Evolutionary conservation across 495 filamentous ascomycete genomes (phyloP), one percentile per base, ranked within the genome.

Genomic region (Choiromyces venosus): DNA sequence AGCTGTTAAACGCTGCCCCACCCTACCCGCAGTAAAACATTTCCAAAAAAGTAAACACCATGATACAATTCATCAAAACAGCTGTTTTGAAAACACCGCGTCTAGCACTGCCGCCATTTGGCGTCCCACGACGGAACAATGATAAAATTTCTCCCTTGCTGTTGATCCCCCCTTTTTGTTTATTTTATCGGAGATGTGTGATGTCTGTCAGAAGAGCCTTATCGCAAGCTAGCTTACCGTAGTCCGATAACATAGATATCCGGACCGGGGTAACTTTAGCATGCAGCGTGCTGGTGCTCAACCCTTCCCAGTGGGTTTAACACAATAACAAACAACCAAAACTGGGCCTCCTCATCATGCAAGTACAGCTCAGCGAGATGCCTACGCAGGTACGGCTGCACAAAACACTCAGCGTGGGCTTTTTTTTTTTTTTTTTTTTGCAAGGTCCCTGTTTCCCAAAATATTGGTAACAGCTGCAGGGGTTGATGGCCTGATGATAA

Each of bases 261-360:
- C n/a, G 46, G 46, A 56, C 46, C n/a, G 46, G 46, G 29, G n/a
- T 29, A n/a, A n/a, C n/a, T n/a, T n/a, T n/a, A 56, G 46, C 46
- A 29, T 25, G 12, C n/a, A 10, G n/a, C 46, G n/a, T 2, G n/a
- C 46, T 16, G n/a, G n/a, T 14, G 10, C 46, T 56, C n/a, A 25
- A 29, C 46, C 46, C 14, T 52, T 25, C 52, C 52, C 25, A 33
- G 18, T 29, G 3, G 6, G 16, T 61, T 29, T 6, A 33, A 29
- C n/a, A 61, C 52, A 61, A 61, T 1, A 61, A 61, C 52, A 61
- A 61, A 61, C 52, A 61, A 61, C 52, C 52, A 61, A 61, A 61
- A 61, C 10, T 16, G 33, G 52, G 52, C 25, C 21, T 25, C 46
- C 52, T 12, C 10, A 33, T 18, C 14, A 16, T 18, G 52, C 52